These are phyloP conservation scores for Suillus decipiens DNA, from an alignment of 768 basidiomycete species.

Conservation along the genomic window DNA sequence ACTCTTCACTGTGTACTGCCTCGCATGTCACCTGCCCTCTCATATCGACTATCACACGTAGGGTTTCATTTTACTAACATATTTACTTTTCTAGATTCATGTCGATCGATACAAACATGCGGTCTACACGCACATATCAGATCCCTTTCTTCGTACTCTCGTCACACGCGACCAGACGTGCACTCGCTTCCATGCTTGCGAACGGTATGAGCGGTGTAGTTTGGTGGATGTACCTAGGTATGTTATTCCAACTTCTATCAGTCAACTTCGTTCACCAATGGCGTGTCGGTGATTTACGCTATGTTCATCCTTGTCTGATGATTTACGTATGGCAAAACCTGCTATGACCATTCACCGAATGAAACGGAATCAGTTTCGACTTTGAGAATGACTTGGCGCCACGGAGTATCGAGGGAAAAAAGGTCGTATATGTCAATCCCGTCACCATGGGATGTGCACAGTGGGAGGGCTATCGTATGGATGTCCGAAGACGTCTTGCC, in stretches of 20 bases:
- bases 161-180: slow-evolving; percentile 58
- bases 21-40: neutral
- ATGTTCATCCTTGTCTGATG: slow-evolving; percentile 7
- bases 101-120: slow-evolving; percentile 85
- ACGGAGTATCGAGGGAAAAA: slow-evolving; percentile 47
- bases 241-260: slow-evolving; percentile 4
- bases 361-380: slow-evolving; percentile 7
- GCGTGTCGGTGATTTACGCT: neutral
- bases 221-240: slow-evolving; percentile 48
- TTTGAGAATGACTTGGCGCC: slow-evolving; percentile 17
- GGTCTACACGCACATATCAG: slow-evolving; percentile 58
- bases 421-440: slow-evolving; percentile 85
- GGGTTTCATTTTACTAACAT: neutral
- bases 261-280: neutral
- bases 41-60: neutral
- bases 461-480: slow-evolving; percentile 52
- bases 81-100: slow-evolving; percentile 60
- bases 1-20: neutral
- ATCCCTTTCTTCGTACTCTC: slow-evolving; percentile 62
- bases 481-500: slow-evolving; percentile 43
- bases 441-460: slow-evolving; percentile 63
- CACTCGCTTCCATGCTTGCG: slow-evolving; percentile 94
- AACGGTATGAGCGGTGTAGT: slow-evolving; percentile 74
- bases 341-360: slow-evolving; percentile 2
- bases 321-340: slow-evolving; percentile 15